These are phyloP conservation scores for Gardenia jasminoides DNA, from an alignment of 257 asterid genomes.

Conservation along the genomic window DNA sequence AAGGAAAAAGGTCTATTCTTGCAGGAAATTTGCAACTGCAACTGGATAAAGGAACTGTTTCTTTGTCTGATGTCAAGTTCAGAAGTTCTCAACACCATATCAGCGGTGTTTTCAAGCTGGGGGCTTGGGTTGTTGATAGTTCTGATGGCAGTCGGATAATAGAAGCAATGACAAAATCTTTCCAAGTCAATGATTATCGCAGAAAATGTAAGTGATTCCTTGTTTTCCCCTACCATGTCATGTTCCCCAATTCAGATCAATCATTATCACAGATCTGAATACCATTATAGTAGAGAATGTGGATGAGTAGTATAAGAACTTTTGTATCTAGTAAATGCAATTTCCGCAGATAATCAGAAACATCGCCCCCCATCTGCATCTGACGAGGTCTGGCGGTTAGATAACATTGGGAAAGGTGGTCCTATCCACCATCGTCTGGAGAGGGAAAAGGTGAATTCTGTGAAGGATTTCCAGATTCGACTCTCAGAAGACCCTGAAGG, in stretches of 20 bases:
- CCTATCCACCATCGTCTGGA: conserved; percentile 4
- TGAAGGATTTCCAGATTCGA: conserved; percentile 25
- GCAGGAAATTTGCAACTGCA: conserved; percentile 30
- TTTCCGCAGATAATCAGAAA: conserved; percentile 24
- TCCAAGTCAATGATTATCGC: conserved; percentile 38
- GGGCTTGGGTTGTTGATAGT: conserved; percentile 33
- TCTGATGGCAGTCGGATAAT: conserved; percentile 18
- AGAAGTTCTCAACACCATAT: conserved; percentile 20
- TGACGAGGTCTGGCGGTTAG: conserved; percentile 29
- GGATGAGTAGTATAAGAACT: neutral
- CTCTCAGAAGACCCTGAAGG: conserved; percentile 1
- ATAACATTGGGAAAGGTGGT: conserved; percentile 9
- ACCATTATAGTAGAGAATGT: neutral
- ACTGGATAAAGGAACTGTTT: conserved; percentile 36
- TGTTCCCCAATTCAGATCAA: neutral
- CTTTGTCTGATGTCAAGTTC: conserved; percentile 31
- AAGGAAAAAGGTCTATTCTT: conserved; percentile 44
- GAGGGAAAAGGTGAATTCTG: neutral
- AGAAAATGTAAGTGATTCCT: conserved; percentile 31
- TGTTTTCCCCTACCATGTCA: neutral
- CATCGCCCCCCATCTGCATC: conserved; percentile 24
- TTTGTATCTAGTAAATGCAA: neutral
- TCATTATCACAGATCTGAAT: neutral
- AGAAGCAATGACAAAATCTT: conserved; percentile 46
- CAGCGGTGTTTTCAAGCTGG: conserved; percentile 33